Percentiles rank a stretch among this genome's conserved stretches.
Evolutionary conservation across 1,284 basidiomycete genomes (phyloP).

Genomic region (Cutaneotrichosporon arboriforme): DNA sequence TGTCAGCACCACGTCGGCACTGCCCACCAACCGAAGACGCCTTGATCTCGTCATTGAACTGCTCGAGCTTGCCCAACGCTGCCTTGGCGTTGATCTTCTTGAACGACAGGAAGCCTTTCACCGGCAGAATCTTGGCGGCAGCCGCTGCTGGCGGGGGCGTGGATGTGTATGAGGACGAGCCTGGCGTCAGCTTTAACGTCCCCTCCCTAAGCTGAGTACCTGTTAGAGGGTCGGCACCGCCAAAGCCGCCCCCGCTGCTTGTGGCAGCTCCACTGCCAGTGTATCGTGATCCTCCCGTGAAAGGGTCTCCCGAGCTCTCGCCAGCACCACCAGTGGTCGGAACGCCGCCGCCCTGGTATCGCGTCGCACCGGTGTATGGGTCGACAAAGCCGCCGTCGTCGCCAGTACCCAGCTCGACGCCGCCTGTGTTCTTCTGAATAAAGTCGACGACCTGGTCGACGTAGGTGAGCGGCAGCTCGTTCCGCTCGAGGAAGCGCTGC

Average conservation of each 20-base stretch:
- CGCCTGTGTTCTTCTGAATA: constrained; percentile 83
- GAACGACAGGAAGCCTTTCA: constrained; percentile 60
- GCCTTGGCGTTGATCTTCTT: constrained; percentile 82
- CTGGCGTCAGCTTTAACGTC: constrained; percentile 17
- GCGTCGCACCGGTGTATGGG: constrained; percentile 76
- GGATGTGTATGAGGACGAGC: constrained; percentile 32
- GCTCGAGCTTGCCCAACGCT: constrained; percentile 74
- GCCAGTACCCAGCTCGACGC: constrained; percentile 60
- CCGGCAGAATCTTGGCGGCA: constrained; percentile 51
- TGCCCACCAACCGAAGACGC: constrained; percentile 27
- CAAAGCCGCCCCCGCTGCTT: constrained; percentile 5
- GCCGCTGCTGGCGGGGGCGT: constrained; percentile 27
- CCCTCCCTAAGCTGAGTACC: constrained; percentile 11
- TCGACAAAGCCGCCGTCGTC: constrained; percentile 62
- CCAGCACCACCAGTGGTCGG: constrained; percentile 8
- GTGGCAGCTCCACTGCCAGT: constrained; percentile 30
- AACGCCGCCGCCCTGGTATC: constrained; percentile 51
- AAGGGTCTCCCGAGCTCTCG: constrained; percentile 29
- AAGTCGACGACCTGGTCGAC: constrained; percentile 88
- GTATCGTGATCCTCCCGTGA: constrained; percentile 55
- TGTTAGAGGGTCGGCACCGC: constrained; percentile 36
- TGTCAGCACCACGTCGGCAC: not conserved
- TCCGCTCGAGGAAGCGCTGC: constrained; percentile 74
- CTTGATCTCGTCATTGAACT: constrained; percentile 69
- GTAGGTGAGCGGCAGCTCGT: constrained; percentile 78